A percentile compares a stretch with the other conserved stretches of the same genome.
phyloP scores from a whole-genome alignment of 1,284 basidiomycete species.

The Pisolithus thermaeus region DNA sequence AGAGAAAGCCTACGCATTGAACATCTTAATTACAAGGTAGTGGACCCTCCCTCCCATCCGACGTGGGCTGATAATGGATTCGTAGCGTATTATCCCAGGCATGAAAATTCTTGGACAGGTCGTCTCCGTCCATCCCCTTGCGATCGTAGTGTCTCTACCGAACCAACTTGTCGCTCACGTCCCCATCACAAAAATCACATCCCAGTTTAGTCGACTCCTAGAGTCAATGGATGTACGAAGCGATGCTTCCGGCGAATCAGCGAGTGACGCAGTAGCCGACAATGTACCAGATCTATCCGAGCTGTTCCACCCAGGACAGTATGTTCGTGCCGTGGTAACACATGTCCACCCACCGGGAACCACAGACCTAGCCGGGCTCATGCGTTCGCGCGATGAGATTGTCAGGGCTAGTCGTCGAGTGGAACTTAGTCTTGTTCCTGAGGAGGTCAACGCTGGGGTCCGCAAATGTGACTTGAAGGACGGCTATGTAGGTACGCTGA shows the following conservation, averaged over 20 bases:
- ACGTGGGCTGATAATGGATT: not conserved
- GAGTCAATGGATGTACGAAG: conserved; percentile 58
- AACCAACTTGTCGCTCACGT: conserved; percentile 94
- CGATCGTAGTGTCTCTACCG: conserved; percentile 89
- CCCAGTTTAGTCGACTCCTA: conserved; percentile 70
- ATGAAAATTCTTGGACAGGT: conserved; percentile 88
- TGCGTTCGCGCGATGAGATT: conserved; percentile 58
- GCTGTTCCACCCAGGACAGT: conserved; percentile 84
- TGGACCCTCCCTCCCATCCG: conserved; percentile 9
- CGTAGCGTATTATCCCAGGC: conserved; percentile 75
- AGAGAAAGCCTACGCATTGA: conserved; percentile 69
- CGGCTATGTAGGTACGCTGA: conserved; percentile 58
- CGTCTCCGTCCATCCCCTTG: conserved; percentile 83
- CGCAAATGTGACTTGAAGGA: conserved; percentile 70
- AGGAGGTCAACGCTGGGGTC: conserved; percentile 81
- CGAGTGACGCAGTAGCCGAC: conserved; percentile 33
- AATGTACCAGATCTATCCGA: conserved; percentile 63
- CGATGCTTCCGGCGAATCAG: conserved; percentile 37
- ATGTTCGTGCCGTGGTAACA: conserved; percentile 75
- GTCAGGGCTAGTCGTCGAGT: conserved; percentile 70
- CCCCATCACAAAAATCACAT: conserved; percentile 92
- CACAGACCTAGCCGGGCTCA: conserved; percentile 51
- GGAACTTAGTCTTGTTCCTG: conserved; percentile 85
- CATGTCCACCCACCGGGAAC: conserved; percentile 57
- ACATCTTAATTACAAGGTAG: conserved; percentile 91